Conservation (phyloP, 176 grass and related monocot genomes). For the Rhynchospora pubera region DNA sequence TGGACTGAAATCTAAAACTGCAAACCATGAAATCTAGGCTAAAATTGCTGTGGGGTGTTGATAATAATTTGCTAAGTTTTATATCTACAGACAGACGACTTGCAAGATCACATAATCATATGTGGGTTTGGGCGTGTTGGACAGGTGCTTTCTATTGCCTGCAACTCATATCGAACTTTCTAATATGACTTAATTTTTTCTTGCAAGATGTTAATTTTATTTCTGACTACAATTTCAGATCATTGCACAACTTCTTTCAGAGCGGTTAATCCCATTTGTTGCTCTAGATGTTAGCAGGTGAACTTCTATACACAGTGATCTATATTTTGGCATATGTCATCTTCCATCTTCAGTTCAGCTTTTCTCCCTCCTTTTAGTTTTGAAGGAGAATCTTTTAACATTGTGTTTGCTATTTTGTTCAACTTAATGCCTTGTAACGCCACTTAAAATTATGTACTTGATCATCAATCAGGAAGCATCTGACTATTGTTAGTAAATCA, state of each 20-base stretch:
- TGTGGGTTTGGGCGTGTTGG: slow-evolving; percentile 98
- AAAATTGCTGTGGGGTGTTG: neutral
- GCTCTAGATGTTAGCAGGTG: slow-evolving; percentile 94
- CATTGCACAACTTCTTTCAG: slow-evolving; percentile 91
- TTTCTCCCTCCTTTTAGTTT: neutral
- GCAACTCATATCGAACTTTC: neutral
- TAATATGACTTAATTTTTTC: slow-evolving; percentile 3
- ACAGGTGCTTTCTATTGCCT: slow-evolving; percentile 52
- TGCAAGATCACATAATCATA: slow-evolving; percentile 99
- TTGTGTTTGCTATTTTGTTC: slow-evolving; percentile 6
- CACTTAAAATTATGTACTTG: slow-evolving; percentile 9
- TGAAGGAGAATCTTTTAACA: neutral
- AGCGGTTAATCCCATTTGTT: slow-evolving; percentile 96
- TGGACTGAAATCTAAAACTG: neutral
- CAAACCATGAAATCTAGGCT: neutral
- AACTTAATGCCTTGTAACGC: slow-evolving; percentile 13
- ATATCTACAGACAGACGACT: slow-evolving; percentile 76
- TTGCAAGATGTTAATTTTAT: slow-evolving; percentile 14
- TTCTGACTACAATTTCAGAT: slow-evolving; percentile 46
- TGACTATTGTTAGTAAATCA: neutral
- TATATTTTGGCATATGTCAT: neutral
- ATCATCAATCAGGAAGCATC: neutral
- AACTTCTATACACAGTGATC: slow-evolving; percentile 11
- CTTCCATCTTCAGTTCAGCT: neutral
- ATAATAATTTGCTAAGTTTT: slow-evolving; percentile 33